Evolutionary conservation across 768 basidiomycete species (phyloP).

Genomic region (Pilatotrama ljubarskyi): DNA sequence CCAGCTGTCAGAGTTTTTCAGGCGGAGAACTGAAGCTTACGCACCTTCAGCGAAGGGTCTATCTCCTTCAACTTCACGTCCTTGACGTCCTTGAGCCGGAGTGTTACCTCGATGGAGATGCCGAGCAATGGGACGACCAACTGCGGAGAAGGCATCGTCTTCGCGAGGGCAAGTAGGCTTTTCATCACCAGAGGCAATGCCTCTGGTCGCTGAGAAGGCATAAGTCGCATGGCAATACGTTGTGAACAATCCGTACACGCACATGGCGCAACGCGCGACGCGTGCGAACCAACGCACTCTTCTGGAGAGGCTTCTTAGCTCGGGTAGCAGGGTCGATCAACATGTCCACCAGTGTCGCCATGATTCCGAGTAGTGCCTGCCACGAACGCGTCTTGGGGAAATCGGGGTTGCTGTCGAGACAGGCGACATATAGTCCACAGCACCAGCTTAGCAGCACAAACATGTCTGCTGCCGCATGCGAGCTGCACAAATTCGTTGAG

Average conservation of each 20-base stretch:
- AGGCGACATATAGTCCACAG: constrained; percentile 59
- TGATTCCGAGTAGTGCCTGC: constrained; percentile 50
- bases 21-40: background rate
- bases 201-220: constrained; percentile 35
- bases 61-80: constrained; percentile 44
- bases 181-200: constrained; percentile 52
- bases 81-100: constrained; percentile 61
- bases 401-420: constrained; percentile 44
- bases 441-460: constrained; percentile 76
- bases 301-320: constrained; percentile 59
- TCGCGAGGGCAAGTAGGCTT: constrained; percentile 52
- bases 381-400: constrained; percentile 52
- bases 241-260: constrained; percentile 19
- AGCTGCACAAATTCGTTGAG: constrained; percentile 14
- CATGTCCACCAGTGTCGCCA: constrained; percentile 61
- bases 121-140: constrained; percentile 58
- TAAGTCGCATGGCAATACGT: background rate
- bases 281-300: constrained; percentile 58
- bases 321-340: constrained; percentile 52
- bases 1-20: background rate
- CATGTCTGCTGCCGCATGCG: constrained; percentile 54
- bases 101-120: constrained; percentile 65
- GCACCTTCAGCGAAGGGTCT: constrained; percentile 49
- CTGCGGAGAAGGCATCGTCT: constrained; percentile 46
- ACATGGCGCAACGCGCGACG: constrained; percentile 72